Evolutionary conservation across 257 asterid species (phyloP).

Genomic region (Catharanthus roseus): DNA sequence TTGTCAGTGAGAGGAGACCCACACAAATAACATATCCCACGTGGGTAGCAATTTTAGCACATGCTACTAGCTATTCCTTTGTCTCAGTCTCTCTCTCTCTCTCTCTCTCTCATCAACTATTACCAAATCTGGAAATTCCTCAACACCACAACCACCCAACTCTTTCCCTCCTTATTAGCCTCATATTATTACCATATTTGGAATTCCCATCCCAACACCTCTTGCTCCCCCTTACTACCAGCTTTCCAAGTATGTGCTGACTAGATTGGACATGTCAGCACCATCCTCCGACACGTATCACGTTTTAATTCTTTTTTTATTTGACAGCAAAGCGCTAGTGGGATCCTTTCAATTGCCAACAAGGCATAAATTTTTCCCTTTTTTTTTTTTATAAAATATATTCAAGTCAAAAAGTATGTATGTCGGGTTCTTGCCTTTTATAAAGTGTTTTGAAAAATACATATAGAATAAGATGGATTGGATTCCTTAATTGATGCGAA

Average conservation of each 20-base stretch:
- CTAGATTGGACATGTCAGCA: constrained; percentile 18
- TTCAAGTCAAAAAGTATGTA: constrained; percentile 12
- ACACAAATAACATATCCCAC: constrained; percentile 18
- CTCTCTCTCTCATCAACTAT: constrained; percentile 6
- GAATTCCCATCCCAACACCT: constrained; percentile 4
- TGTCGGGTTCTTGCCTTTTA: constrained; percentile 2
- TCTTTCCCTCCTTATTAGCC: constrained; percentile 7
- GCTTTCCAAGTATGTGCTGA: constrained; percentile 13
- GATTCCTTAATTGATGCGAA: constrained; percentile 11
- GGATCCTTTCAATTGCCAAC: constrained; percentile 10
- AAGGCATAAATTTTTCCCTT: background rate
- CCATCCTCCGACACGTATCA: constrained; percentile 11
- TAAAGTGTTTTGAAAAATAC: background rate
- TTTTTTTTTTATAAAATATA: no score
- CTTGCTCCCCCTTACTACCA: background rate
- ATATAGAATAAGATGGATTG: background rate
- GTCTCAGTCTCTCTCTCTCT: constrained; percentile 5
- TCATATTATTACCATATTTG: constrained; percentile 14
- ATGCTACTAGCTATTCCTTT: background rate
- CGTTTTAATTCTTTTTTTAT: background rate
- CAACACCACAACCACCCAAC: background rate
- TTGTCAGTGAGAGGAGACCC: constrained; percentile 12
- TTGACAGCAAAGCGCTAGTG: constrained; percentile 6
- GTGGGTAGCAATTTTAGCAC: constrained; percentile 22
- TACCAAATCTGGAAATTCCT: constrained; percentile 19